A percentile compares a stretch with the other conserved stretches of the same genome.
Conservation (phyloP, 345 rosid species). For the Rhizophora mangle region DNA sequence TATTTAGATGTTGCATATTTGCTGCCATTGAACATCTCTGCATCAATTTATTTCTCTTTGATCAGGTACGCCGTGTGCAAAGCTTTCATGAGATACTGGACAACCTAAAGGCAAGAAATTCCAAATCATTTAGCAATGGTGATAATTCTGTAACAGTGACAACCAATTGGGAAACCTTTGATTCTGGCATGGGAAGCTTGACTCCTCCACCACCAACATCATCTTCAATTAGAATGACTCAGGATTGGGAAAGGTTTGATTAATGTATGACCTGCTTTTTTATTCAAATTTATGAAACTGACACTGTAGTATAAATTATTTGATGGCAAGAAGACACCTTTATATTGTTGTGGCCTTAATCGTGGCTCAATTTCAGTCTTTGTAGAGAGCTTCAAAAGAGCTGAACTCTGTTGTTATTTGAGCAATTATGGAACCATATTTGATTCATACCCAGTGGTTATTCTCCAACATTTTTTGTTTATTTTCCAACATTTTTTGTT, state of each 20-base stretch:
- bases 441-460: too few species aligned
- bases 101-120: conserved; percentile 58
- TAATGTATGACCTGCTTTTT: conserved; percentile 27
- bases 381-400: too few species aligned
- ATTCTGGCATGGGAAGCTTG: conserved; percentile 67
- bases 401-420: too few species aligned
- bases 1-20: background rate
- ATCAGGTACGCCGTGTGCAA: conserved; percentile 74
- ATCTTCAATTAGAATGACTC: conserved; percentile 47
- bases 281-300: conserved; percentile 7
- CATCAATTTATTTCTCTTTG: conserved; percentile 18
- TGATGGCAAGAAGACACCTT: background rate
- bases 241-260: conserved; percentile 78
- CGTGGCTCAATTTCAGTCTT: background rate
- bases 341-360: background rate
- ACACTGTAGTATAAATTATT: background rate
- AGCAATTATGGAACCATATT: too few species aligned
- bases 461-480: too few species aligned
- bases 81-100: conserved; percentile 66
- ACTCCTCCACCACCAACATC: conserved; percentile 54
- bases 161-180: conserved; percentile 79
- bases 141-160: conserved; percentile 46
- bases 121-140: conserved; percentile 48
- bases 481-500: too few species aligned
- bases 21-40: background rate